Evolutionary conservation across 2,329 filamentous ascomycete genomes (phyloP).

Genomic region (Trichocomaceae sp.): DNA sequence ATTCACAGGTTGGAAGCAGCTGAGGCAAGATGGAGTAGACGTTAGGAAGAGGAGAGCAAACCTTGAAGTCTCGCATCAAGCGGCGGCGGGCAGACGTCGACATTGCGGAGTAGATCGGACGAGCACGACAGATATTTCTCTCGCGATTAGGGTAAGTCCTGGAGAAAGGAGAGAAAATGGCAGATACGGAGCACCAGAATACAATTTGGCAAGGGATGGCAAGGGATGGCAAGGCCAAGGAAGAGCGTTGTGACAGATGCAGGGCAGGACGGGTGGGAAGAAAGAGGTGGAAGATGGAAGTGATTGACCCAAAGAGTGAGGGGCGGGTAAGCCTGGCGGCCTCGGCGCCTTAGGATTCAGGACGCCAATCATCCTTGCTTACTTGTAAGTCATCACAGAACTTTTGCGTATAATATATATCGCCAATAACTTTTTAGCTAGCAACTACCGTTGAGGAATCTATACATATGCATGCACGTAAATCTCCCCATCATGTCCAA

Average conservation of each 20-base stretch:
- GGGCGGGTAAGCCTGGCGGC: neutral
- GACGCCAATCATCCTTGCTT: neutral
- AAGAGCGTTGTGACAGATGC: neutral
- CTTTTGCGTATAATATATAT: neutral
- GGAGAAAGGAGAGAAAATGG: neutral
- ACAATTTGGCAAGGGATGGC: neutral
- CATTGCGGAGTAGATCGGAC: constrained; percentile 45
- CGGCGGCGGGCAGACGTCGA: constrained; percentile 92
- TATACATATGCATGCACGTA: neutral
- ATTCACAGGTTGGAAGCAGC: neutral
- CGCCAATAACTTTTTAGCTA: neutral
- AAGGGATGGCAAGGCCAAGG: neutral
- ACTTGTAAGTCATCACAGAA: neutral
- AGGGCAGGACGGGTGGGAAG: neutral
- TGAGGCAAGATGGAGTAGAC: neutral
- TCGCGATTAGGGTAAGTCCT: neutral
- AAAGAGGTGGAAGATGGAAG: no score
- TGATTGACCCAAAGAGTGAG: neutral
- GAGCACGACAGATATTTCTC: neutral
- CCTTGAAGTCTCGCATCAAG: constrained; percentile 99
- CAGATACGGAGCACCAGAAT: neutral
- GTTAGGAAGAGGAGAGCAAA: constrained; percentile 36
- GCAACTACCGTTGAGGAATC: neutral
- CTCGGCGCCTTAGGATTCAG: no score
- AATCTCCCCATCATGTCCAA: neutral